Evolutionary conservation across 2,329 filamentous ascomycete species (phyloP).

Genomic region (Diatrype stigma): DNA sequence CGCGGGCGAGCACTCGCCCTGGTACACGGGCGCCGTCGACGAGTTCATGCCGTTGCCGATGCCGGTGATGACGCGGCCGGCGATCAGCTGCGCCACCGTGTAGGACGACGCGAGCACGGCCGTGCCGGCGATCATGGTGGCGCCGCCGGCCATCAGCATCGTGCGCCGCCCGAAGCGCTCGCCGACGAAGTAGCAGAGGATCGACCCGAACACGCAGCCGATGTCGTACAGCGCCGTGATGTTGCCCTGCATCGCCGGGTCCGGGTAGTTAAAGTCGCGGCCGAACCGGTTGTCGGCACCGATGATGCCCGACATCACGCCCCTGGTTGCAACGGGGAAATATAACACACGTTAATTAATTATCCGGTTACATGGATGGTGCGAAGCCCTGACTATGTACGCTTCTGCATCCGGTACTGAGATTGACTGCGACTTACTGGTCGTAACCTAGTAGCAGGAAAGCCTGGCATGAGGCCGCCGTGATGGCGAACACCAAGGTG

Average conservation of each 20-base stretch:
- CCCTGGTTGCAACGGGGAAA: no score
- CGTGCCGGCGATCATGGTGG: slow-evolving; percentile 40
- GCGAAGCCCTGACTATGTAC: no score
- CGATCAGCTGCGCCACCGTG: slow-evolving; percentile 37
- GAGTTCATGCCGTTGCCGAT: slow-evolving; percentile 37
- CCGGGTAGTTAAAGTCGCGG: slow-evolving; percentile 31
- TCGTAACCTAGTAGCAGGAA: slow-evolving; percentile 30
- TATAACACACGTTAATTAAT: no score
- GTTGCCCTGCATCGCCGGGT: slow-evolving; percentile 33
- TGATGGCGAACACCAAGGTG: slow-evolving; percentile 17
- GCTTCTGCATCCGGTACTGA: no score
- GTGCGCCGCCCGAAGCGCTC: slow-evolving; percentile 37
- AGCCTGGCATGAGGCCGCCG: slow-evolving; percentile 35
- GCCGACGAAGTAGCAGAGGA: slow-evolving; percentile 31
- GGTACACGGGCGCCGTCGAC: slow-evolving; percentile 36
- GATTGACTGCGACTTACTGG: slow-evolving; percentile 27
- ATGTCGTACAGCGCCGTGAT: slow-evolving; percentile 32
- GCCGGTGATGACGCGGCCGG: slow-evolving; percentile 41
- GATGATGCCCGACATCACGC: slow-evolving; percentile 29
- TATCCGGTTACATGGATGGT: no score
- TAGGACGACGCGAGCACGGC: slow-evolving; percentile 36
- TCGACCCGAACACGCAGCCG: slow-evolving; percentile 27
- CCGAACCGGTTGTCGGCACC: slow-evolving; percentile 37
- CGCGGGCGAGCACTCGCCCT: slow-evolving; percentile 29
- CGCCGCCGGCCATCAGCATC: slow-evolving; percentile 36